A percentile compares a stretch with the other conserved stretches of the same genome.
These are phyloP conservation scores for Trametes meyenii DNA, from an alignment of 768 basidiomycete genomes.

Conservation along the genomic window DNA sequence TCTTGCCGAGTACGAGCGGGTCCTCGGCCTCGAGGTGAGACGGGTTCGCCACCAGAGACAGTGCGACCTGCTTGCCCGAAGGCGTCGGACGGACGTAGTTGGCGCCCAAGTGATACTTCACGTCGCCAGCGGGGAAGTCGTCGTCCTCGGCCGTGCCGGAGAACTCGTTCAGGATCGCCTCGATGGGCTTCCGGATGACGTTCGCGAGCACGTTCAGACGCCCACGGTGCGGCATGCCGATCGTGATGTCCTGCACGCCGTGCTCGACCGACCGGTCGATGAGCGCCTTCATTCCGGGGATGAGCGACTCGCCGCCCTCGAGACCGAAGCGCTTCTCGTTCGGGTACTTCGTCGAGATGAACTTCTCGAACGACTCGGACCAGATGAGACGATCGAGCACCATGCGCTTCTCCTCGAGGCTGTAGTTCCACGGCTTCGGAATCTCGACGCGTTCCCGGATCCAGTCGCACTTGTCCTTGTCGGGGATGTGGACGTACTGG, in stretches of 20 bases:
- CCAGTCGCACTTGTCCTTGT: constrained; percentile 99
- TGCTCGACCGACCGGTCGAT: constrained; percentile 98
- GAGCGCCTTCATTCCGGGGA: constrained; percentile 99
- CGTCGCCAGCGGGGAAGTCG: constrained; percentile 89
- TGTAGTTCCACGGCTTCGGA: constrained; percentile 96
- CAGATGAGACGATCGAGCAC: constrained; percentile 98
- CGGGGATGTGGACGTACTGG: constrained; percentile 94
- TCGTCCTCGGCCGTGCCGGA: constrained; percentile 68
- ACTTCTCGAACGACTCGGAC: constrained; percentile 99
- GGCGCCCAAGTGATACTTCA: constrained; percentile 98
- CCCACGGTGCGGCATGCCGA: constrained; percentile 99
- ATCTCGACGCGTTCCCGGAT: constrained; percentile 94
- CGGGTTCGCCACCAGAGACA: constrained; percentile 97
- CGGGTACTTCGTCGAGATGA: constrained; percentile 98
- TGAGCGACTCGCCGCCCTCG: constrained; percentile 95
- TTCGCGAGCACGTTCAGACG: constrained; percentile 97
- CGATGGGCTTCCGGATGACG: constrained; percentile 98
- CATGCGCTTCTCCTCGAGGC: constrained; percentile 98
- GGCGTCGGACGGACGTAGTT: constrained; percentile 98
- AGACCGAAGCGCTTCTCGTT: constrained; percentile 99
- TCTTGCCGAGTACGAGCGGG: constrained; percentile 97
- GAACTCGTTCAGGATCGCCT: constrained; percentile 98
- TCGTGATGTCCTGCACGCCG: constrained; percentile 93
- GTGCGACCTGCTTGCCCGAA: constrained; percentile 94
- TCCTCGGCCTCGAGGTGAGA: constrained; percentile 98